Evolutionary conservation across 148 eudicot genomes (phyloP), one percentile per base, ranked within the genome.

Genomic region (Arctostaphylos glauca): DNA sequence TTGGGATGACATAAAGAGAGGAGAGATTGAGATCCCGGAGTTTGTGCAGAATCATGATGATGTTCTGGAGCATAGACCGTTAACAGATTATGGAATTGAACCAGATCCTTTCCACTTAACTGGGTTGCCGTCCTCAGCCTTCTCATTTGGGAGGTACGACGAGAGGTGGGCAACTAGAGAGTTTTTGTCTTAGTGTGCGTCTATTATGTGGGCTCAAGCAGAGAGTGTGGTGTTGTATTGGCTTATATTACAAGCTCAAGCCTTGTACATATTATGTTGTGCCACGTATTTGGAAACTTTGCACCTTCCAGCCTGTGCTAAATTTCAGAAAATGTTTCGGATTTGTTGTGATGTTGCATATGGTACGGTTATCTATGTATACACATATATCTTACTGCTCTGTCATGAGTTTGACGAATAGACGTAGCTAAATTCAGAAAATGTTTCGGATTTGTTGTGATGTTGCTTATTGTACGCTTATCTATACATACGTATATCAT

Each of bases 1-100:
- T 18, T 94, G 99, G 99, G 95, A 96, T 48, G 94, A 94, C 79
- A 87, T 96, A 79, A 96, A 90, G 91, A 92, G 93, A 84, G 96
- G 91, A 81, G 91, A 91, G 74, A 64, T 92, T 41, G 98, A 96
- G 88, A 91, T 94, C 82, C 98, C 97, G 0, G 97, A 92, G 43
- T 94, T 96, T 84, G 99, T 96, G 86, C 86, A 85, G 81, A 75
- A 84, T 41, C 99, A 96, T n/a, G 98, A 96, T 68, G 87, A 92
- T 75, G 78, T 96, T 82, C 92, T 96, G 3, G 98, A 96, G 90
- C 88, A 96, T 85, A 89, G 99, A 84, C 99, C 98, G 14, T 87
- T 96, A 53, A 96, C 98, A 23, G 99, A 96, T 86, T 96, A 96
- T 79, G 98, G 99, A 31, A 94, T 94, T 12, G 99, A 96, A 86